These are phyloP conservation scores for Wickerhamiella hasegawae DNA, from an alignment of 805 yeast genomes.

Conservation along the genomic window DNA sequence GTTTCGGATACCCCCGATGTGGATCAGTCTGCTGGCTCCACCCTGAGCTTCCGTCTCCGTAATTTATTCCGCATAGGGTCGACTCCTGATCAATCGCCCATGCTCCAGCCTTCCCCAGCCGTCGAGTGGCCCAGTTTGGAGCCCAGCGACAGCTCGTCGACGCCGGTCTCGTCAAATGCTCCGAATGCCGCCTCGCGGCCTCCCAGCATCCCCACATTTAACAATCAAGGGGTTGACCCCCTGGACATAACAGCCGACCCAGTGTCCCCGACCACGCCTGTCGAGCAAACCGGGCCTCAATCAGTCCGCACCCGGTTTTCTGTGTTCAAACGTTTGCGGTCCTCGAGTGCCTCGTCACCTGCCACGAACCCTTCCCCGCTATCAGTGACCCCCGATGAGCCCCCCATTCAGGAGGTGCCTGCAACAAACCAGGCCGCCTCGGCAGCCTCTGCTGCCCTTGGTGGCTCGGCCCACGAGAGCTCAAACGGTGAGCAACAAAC, in stretches of 20 bases:
- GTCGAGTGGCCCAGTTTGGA: too few relatives aligned
- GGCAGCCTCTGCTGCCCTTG: slow-evolving; percentile 1
- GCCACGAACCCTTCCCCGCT: background rate
- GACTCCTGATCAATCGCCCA: background rate
- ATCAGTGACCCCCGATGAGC: background rate
- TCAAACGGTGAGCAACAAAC: background rate
- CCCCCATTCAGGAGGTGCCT: background rate
- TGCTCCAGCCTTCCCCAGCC: background rate
- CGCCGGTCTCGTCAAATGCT: too few relatives aligned
- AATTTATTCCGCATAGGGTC: slow-evolving; percentile 7
- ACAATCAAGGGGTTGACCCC: too few relatives aligned
- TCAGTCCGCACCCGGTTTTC: too few relatives aligned
- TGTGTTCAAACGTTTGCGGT: slow-evolving; percentile 3
- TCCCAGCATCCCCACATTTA: too few relatives aligned
- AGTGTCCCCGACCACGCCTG: too few relatives aligned
- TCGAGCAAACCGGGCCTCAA: too few relatives aligned
- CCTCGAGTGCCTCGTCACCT: slow-evolving; percentile 1
- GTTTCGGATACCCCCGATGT: background rate
- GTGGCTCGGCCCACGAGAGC: background rate
- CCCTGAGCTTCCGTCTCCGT: slow-evolving; percentile 5
- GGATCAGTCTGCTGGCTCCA: background rate
- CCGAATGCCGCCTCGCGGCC: too few relatives aligned
- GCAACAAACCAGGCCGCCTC: background rate
- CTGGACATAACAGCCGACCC: too few relatives aligned
- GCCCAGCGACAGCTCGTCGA: too few relatives aligned